Base-by-base conservation (phyloP, 371 early-diverging fungal species). In the Amoeboaphelidium occidentale region DNA sequence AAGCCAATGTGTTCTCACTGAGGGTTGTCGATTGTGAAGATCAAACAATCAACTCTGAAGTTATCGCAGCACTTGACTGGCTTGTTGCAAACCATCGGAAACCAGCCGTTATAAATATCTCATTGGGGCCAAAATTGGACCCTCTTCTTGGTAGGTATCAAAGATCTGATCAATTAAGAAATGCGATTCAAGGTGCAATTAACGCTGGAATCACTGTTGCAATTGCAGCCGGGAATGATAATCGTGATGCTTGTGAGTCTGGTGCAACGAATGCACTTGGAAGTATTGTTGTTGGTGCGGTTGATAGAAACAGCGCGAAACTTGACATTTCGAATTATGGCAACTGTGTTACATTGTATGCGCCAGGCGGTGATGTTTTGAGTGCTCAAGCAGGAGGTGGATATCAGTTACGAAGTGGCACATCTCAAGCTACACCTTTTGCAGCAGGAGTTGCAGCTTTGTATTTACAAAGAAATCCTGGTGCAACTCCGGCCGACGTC, bases 361-460 rank as follows among this genome's bases (percentile, higher is more conserved):
- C 67, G 21, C 69, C 69, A 6, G 69, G 69, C n/a, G 61, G 57
- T 3, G 49, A 57, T 27, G 64, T 68, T 23, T 21, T 14, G 3
- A 25, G 13, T 39, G 12, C 23, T 21, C 13, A 14, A 24, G 3
- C 26, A 51, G 20, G 51, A 46, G 22, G 43, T 27, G n/a, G n/a
- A n/a, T n/a, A n/a, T n/a, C n/a, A n/a, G n/a, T n/a, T n/a, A n/a
- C 22, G 13, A 25, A 46, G 51, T 45, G 70, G 70, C 1, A 69
- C 70, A 23, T 66, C 66, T 14, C 64, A 67, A 64, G 68, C 70
- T 10, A 50, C 69, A 23, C 70, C 70, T 1, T 63, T 65, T 48
- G 64, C 63, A 6, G 39, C 70, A 17, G 70, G 70, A 25, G 53
- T 62, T 14, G 55, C 60, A 45, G 67, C 69, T 23, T 27, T 46